Base-by-base conservation (phyloP, 768 basidiomycete species). In the Termitomyces sp. region DNA sequence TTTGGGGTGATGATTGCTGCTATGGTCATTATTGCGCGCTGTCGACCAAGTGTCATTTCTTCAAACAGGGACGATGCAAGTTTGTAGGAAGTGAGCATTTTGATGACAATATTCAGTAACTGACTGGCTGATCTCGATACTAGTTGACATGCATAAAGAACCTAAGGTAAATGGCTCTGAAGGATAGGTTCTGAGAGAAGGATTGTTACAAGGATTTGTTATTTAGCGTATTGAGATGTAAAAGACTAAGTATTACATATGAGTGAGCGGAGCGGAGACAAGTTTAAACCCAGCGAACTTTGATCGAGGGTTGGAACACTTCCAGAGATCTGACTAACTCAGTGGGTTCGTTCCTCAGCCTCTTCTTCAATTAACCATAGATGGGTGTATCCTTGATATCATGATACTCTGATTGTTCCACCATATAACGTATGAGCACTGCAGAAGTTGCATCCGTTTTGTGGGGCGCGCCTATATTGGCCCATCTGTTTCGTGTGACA, bases 1-100 rank as follows among this genome's bases (percentile, higher is more conserved):
- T 73, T 13, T 86, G 81, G 74, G 86, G 82, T 12, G 83, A 85
- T 46, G 74, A 75, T 4, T 87, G 86, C 65, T 81, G 79, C 70
- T 73, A 80, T 71, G 76, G 83, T 29, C 72, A 80, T 63, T 69
- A 69, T 29, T 88, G 86, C 65, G 77, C 78, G 58, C 73, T 67
- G 48, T 67, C 66, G 20, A 65, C 68, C 6, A 75, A 74, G 39
- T 82, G 79, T 65, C 72, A 71, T 51, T 81, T 73, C 66, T 69
- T 79, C 61, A 83, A 81, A 72, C 72, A 77, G 47, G 80, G 80
- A 20, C 79, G 71, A 56, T 87, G 86, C 68, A 86, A 82, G 67
- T 88, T 87, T 68, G 67, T 73, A 60, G 85, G 81, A 68, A 74
- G 86, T 87, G 59, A 59, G 74, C 74, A 20, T 31, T 47, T 37